These are phyloP conservation scores for Teratosphaeriaceae sp. DNA, from an alignment of 2,329 filamentous ascomycete genomes.

Conservation along the genomic window DNA sequence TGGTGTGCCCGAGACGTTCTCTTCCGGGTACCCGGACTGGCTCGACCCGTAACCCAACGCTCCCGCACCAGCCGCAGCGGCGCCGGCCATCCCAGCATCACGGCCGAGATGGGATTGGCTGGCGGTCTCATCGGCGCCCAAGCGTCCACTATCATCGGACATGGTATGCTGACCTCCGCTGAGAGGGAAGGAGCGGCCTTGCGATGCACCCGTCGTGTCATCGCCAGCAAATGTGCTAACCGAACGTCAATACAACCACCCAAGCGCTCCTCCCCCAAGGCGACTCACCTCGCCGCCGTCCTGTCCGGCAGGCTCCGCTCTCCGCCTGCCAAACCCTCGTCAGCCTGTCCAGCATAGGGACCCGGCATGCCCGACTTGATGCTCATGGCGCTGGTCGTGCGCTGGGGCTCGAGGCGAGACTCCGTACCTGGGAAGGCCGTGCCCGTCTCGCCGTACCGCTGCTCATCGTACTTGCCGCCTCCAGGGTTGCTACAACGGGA, in stretches of 20 bases:
- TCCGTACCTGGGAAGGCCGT: constrained; percentile 6
- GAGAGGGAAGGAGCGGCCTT: constrained; percentile 21
- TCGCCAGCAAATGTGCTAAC: background rate
- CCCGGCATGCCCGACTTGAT: constrained; percentile 10
- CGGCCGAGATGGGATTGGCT: constrained; percentile 6
- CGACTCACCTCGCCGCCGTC: background rate
- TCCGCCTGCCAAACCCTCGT: constrained; percentile 7
- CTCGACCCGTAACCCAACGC: constrained; percentile 11
- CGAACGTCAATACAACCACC: background rate
- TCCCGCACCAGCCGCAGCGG: constrained; percentile 22
- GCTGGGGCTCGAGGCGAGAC: background rate
- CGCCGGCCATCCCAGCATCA: constrained; percentile 20
- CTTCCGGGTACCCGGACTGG: constrained; percentile 1
- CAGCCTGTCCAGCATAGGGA: constrained; percentile 11
- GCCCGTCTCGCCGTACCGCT: constrained; percentile 9
- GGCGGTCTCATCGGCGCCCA: background rate
- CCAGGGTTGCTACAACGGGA: constrained; percentile 9
- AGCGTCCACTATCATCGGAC: background rate
- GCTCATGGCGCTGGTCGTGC: constrained; percentile 4
- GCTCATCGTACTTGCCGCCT: constrained; percentile 12
- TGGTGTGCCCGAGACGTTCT: background rate
- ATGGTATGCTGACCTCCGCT: constrained; percentile 24
- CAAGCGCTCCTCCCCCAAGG: no score
- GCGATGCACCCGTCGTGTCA: background rate
- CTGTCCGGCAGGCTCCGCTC: background rate